phyloP scores from a whole-genome alignment of 2,329 filamentous ascomycete genomes.

The Hymenotorrendiella dingleyae region DNA sequence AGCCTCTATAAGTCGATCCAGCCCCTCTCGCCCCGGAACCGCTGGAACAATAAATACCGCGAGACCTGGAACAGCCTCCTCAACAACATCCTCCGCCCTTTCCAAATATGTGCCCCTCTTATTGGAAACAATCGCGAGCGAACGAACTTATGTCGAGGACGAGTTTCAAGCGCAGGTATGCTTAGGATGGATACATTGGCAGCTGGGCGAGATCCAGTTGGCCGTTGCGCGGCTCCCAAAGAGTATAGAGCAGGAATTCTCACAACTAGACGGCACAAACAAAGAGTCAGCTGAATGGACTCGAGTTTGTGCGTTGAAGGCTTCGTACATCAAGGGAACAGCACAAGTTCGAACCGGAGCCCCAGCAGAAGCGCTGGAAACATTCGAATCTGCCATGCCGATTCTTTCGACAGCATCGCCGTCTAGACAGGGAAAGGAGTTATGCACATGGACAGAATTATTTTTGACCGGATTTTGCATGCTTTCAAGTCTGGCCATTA shows the following conservation, averaged over 20 bases:
- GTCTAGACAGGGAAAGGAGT: slow-evolving; percentile 54
- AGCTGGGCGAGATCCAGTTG: slow-evolving; percentile 60
- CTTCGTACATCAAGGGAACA: slow-evolving; percentile 69
- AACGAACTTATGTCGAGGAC: slow-evolving; percentile 48
- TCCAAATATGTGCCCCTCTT: slow-evolving; percentile 35
- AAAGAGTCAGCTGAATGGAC: slow-evolving; percentile 65
- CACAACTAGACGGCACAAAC: slow-evolving; percentile 46
- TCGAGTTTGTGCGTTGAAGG: slow-evolving; percentile 73
- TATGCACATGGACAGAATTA: slow-evolving; percentile 73
- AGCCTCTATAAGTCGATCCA: slow-evolving; percentile 32
- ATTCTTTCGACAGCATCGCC: slow-evolving; percentile 51
- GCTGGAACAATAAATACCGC: slow-evolving; percentile 8
- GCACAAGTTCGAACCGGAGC: slow-evolving; percentile 46
- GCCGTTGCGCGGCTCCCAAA: slow-evolving; percentile 58
- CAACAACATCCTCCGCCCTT: slow-evolving; percentile 21
- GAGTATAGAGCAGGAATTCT: slow-evolving; percentile 51
- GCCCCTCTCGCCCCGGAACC: slow-evolving; percentile 13
- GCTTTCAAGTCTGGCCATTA: slow-evolving; percentile 55
- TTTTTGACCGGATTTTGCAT: slow-evolving; percentile 71
- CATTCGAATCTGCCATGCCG: slow-evolving; percentile 61
- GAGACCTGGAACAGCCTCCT: slow-evolving; percentile 15
- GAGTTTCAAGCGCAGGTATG: slow-evolving; percentile 76
- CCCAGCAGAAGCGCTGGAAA: slow-evolving; percentile 54
- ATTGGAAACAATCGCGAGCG: slow-evolving; percentile 51
- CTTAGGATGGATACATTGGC: slow-evolving; percentile 80